Percentiles rank a stretch among this genome's conserved stretches.
Conservation (phyloP, 2,329 filamentous ascomycete species). For the Periconia sp. region DNA sequence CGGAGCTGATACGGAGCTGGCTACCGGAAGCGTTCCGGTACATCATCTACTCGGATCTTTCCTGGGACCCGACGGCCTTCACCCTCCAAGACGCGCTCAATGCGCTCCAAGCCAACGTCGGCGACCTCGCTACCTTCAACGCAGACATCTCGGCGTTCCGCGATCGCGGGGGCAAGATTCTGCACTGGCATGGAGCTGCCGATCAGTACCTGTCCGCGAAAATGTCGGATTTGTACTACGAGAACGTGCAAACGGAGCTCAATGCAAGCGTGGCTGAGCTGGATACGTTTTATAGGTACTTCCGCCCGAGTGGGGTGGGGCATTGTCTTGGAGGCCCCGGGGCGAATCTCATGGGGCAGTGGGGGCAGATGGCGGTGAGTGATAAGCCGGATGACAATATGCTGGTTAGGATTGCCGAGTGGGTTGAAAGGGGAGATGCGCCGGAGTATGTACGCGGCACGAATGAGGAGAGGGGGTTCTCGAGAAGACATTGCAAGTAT, state of each 20-base stretch:
- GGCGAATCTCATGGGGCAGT: conserved; percentile 9
- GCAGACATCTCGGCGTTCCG: conserved; percentile 15
- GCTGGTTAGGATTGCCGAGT: conserved; percentile 47
- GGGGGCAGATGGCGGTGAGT: conserved; percentile 2
- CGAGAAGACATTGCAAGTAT: conserved; percentile 50
- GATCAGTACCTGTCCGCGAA: conserved; percentile 11
- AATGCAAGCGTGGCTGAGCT: conserved; percentile 6
- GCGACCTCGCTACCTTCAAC: conserved; percentile 9
- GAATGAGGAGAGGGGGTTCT: conserved; percentile 44
- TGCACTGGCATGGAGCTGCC: conserved; percentile 17
- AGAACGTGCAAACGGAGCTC: conserved; percentile 7
- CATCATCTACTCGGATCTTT: conserved; percentile 43
- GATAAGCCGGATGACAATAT: conserved; percentile 42
- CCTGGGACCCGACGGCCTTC: conserved; percentile 40
- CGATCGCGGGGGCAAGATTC: conserved; percentile 15
- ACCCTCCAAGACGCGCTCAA: conserved; percentile 34
- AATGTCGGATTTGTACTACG: conserved; percentile 11
- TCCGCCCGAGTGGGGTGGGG: conserved; percentile 13
- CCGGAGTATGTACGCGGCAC: conserved; percentile 39
- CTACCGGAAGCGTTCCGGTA: conserved; percentile 24
- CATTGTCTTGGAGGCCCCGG: conserved; percentile 19
- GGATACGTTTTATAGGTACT: conserved; percentile 21
- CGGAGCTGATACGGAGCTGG: conserved; percentile 32
- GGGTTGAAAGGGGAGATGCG: conserved; percentile 44
- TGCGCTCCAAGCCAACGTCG: conserved; percentile 17